Conservation (phyloP, 768 basidiomycete species). For the Xerocomellus intermedius region DNA sequence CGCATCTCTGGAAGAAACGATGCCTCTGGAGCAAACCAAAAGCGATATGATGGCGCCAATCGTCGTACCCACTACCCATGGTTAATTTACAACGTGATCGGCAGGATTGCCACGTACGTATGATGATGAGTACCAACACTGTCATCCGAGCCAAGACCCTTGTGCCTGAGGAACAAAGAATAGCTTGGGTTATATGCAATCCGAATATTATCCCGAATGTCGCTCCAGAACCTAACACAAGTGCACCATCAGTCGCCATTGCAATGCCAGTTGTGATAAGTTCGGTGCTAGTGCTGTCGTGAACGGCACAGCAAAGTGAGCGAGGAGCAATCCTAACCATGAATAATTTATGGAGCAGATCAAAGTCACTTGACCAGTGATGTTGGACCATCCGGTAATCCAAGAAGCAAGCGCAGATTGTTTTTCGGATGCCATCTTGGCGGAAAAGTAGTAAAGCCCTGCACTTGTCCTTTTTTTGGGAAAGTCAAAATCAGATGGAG, state of each 20-base stretch:
- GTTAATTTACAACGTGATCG: background rate
- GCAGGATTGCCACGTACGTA: conserved; percentile 7
- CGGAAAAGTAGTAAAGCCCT: conserved; percentile 29
- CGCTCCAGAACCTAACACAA: conserved; percentile 19
- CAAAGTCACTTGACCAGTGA: conserved; percentile 26
- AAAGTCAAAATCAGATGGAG: background rate
- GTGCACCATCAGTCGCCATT: conserved; percentile 23
- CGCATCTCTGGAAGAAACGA: conserved; percentile 17
- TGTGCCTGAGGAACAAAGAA: conserved; percentile 24
- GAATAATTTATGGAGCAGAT: conserved; percentile 24
- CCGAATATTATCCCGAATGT: conserved; percentile 22
- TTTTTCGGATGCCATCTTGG: conserved; percentile 26
- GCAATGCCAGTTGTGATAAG: conserved; percentile 19
- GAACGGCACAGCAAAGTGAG: background rate
- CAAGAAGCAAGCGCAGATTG: conserved; percentile 27
- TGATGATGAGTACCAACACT: conserved; percentile 12
- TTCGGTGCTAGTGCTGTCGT: conserved; percentile 13
- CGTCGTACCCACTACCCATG: conserved; percentile 17
- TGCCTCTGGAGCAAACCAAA: conserved; percentile 15
- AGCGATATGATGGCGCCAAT: conserved; percentile 17
- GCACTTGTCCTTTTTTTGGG: conserved; percentile 19
- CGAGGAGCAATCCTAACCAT: conserved; percentile 10
- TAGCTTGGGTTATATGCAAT: conserved; percentile 17
- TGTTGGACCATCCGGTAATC: conserved; percentile 31
- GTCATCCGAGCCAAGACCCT: conserved; percentile 24